Evolutionary conservation across 768 basidiomycete species (phyloP), one percentile per base, ranked within the genome.

Genomic region (Termitomyces eurrhizus): DNA sequence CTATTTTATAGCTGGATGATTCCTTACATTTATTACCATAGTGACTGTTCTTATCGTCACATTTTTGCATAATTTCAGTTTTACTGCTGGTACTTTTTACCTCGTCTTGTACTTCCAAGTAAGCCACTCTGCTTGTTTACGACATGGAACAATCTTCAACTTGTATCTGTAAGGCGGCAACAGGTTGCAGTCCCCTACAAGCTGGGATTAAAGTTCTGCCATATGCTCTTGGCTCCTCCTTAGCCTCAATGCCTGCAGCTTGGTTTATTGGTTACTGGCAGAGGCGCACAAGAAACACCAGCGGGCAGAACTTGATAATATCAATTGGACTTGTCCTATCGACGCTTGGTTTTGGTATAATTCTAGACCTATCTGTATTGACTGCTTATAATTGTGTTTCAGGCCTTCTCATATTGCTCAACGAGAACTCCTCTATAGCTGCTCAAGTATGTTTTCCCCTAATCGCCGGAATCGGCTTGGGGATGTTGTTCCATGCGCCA

Each of bases 21-120:
- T 58, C 62, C 44, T 59, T 58, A 39, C 57, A 66, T 68, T 44
- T 66, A 63, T 36, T 65, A 13, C 16, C 7, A 12, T 11, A 93
- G 90, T 86, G 62, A 79, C 80, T 59, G 78, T 90, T 50, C 82
- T 93, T 36, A 54, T 85, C 18, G 79, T 90, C 61, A 84, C 84
- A 18, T 92, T 93, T 75, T 78, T 93, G 57, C 92, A 93, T 71
- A 92, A 91, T 68, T 80, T 93, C 63, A 86, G 85, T 16, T 94
- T 92, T 72, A 93, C 84, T 64, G 83, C 92, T 36, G 92, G 90
- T 52, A 93, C 92, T 6, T 94, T 90, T 74, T 94, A 92, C 74
- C 83, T 94, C 50, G 89, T 91, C 0, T 72, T 93, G 26, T 93
- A 85, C 71, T 93, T 83, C 73, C 92, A 94, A 81, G 92, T 90